Evolutionary conservation across 352 stramenopile species (phyloP).

Genomic region (Phytopythium vexans): DNA sequence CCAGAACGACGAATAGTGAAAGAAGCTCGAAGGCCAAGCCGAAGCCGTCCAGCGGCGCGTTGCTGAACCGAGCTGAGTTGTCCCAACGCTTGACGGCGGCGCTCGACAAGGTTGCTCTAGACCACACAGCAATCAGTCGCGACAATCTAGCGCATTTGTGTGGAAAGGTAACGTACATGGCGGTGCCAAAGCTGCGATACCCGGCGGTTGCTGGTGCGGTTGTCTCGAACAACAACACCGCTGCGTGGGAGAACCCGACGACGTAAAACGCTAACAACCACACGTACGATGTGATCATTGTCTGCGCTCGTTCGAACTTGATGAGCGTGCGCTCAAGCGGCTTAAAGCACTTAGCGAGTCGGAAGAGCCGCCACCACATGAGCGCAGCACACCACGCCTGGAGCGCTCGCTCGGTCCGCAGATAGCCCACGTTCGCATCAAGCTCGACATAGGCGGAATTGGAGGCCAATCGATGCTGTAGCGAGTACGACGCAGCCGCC

Average conservation of each 20-base stretch:
- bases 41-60: conserved; percentile 18
- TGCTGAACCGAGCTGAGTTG: neutral
- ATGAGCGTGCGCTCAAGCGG: conserved; percentile 37
- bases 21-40: conserved; percentile 33
- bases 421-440: conserved; percentile 15
- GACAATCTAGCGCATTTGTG: no score
- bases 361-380: conserved; percentile 62
- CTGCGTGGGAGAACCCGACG: no score
- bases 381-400: conserved; percentile 36
- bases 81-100: neutral
- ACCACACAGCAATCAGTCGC: no score
- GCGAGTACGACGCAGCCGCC: conserved; percentile 24
- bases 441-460: conserved; percentile 37
- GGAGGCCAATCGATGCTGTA: conserved; percentile 32
- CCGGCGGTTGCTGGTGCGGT: no score
- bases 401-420: conserved; percentile 30
- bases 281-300: neutral
- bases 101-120: neutral
- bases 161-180: no score
- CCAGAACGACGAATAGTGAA: conserved; percentile 41
- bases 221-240: no score
- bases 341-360: conserved; percentile 40
- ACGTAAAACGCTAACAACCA: no score
- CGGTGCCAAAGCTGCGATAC: no score
- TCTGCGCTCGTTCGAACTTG: conserved; percentile 23